phyloP scores from a whole-genome alignment of 2,329 filamentous ascomycete genomes.

The Aspergillus caelatus region DNA sequence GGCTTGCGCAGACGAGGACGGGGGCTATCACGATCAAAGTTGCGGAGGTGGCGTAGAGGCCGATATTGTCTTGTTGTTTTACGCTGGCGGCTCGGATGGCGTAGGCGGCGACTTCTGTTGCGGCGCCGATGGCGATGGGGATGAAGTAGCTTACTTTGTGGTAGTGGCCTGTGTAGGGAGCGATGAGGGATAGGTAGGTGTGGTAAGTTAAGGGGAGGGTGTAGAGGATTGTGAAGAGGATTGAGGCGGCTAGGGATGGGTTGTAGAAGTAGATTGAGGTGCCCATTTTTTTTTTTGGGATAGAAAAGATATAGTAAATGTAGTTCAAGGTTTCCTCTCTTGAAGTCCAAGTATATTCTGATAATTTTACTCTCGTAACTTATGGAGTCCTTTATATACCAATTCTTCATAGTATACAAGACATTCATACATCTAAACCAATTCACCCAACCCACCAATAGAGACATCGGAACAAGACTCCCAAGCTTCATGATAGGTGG shows the following conservation, averaged over 20 bases:
- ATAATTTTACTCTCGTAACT: not conserved
- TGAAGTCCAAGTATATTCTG: not conserved
- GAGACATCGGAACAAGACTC: not conserved
- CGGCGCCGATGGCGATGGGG: slow-evolving; percentile 47
- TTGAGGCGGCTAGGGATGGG: slow-evolving; percentile 47
- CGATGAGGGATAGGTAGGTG: slow-evolving; percentile 46
- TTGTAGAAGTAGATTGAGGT: slow-evolving; percentile 47
- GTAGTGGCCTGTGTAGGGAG: slow-evolving; percentile 41
- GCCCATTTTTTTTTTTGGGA: not conserved
- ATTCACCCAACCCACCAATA: not conserved
- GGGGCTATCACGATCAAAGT: slow-evolving; percentile 54
- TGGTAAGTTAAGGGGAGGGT: slow-evolving; percentile 42
- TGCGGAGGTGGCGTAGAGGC: slow-evolving; percentile 43
- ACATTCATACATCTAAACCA: not conserved
- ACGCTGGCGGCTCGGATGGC: slow-evolving; percentile 42
- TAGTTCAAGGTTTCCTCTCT: not conserved
- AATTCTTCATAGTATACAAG: not conserved
- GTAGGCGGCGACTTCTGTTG: slow-evolving; percentile 50
- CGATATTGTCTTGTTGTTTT: slow-evolving; percentile 37
- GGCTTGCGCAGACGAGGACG: slow-evolving; percentile 53
- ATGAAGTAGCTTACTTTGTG: slow-evolving; percentile 42
- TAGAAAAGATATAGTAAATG: not conserved
- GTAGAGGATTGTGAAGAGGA: slow-evolving; percentile 48
- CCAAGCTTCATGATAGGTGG: not conserved
- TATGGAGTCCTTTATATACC: not conserved